Evolutionary conservation across 768 basidiomycete species (phyloP).

Genomic region (Gloeopeniophorella convolvens): DNA sequence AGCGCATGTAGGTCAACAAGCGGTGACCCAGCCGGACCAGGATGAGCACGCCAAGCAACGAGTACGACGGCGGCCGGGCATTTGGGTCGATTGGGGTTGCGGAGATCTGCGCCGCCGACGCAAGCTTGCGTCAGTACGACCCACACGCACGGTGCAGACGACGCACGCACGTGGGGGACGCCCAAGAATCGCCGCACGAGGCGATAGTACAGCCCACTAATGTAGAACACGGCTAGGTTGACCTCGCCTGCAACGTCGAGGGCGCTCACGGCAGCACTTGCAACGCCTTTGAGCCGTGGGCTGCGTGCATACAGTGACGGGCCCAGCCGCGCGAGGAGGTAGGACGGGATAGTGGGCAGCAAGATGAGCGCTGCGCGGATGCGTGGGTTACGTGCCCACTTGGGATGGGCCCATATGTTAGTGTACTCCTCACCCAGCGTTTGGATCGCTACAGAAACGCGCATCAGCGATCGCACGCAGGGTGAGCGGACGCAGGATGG

Average conservation of each 20-base stretch:
- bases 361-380: constrained; percentile 52
- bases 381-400: constrained; percentile 38
- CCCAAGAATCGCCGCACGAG: constrained; percentile 59
- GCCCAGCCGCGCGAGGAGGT: constrained; percentile 49
- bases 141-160: background rate
- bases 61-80: constrained; percentile 75
- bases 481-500: background rate
- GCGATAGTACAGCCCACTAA: constrained; percentile 75
- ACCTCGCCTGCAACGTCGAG: constrained; percentile 59
- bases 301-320: constrained; percentile 31
- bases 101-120: constrained; percentile 48
- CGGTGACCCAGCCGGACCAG: constrained; percentile 58
- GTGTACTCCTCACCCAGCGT: constrained; percentile 92
- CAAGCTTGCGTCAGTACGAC: background rate
- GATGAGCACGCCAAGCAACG: constrained; percentile 74
- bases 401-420: constrained; percentile 55
- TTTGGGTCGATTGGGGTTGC: constrained; percentile 65
- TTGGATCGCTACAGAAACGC: constrained; percentile 50
- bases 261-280: constrained; percentile 38
- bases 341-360: constrained; percentile 60
- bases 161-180: constrained; percentile 53
- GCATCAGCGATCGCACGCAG: constrained; percentile 9
- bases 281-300: constrained; percentile 28
- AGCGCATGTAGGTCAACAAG: constrained; percentile 41
- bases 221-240: constrained; percentile 77